These are phyloP conservation scores for Mychonastes homosphaera DNA, from an alignment of 139 green algal species.

Conservation along the genomic window DNA sequence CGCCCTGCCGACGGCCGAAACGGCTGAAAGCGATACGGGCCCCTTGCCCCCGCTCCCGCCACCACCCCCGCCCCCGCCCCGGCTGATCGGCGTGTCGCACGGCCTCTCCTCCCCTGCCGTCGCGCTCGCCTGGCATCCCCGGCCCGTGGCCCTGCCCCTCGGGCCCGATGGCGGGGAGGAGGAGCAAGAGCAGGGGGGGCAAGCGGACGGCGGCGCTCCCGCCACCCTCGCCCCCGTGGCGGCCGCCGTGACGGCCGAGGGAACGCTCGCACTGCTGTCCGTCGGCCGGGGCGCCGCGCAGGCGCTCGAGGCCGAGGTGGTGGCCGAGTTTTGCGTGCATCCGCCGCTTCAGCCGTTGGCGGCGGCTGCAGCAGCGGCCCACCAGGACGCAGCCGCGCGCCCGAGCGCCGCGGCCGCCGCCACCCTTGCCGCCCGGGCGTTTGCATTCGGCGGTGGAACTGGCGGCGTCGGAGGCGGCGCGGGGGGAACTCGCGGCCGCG, in stretches of 20 bases:
- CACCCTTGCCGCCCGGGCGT: too few relatives aligned
- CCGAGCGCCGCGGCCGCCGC: too few relatives aligned
- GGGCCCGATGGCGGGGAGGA: not conserved
- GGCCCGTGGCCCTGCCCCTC: slow-evolving; percentile 21
- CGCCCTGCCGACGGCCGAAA: too few relatives aligned
- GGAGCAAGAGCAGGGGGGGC: slow-evolving; percentile 7
- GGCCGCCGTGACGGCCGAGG: slow-evolving; percentile 1
- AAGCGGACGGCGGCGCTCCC: not conserved
- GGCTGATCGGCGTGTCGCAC: slow-evolving; percentile 39
- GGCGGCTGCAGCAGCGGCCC: too few relatives aligned
- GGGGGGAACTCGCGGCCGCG: too few relatives aligned
- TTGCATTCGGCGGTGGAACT: too few relatives aligned
- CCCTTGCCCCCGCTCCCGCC: not conserved
- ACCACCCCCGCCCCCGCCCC: slow-evolving; percentile 10
- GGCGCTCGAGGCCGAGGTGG: slow-evolving; percentile 22
- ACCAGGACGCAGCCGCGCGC: too few relatives aligned
- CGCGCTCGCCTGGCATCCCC: slow-evolving; percentile 32
- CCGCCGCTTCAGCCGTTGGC: slow-evolving; percentile 13
- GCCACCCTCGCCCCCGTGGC: not conserved
- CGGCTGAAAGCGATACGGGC: too few relatives aligned
- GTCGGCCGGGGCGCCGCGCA: slow-evolving; percentile 35
- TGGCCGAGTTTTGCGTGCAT: not conserved
- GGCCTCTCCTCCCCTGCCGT: slow-evolving; percentile 38
- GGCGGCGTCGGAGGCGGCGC: too few relatives aligned
- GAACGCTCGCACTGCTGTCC: slow-evolving; percentile 18